Evolutionary conservation across 2,329 filamentous ascomycete genomes (phyloP).

Genomic region (Camptophora hylomeconis): DNA sequence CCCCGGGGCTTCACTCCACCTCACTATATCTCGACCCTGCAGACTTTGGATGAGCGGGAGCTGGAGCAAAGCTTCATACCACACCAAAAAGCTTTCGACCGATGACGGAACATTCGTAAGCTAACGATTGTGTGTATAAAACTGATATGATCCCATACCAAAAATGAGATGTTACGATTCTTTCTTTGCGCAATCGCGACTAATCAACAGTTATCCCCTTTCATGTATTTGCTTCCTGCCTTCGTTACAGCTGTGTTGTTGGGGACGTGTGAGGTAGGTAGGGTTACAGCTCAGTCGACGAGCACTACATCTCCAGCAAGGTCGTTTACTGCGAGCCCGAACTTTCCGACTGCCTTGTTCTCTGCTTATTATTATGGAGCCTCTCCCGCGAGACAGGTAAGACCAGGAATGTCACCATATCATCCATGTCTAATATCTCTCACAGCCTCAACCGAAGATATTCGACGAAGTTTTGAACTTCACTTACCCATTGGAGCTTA

Average conservation of each 20-base stretch:
- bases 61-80: background rate
- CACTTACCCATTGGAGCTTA: conserved; percentile 42
- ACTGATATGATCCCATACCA: background rate
- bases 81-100: background rate
- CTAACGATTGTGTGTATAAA: background rate
- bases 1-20: background rate
- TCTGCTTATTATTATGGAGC: conserved; percentile 15
- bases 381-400: conserved; percentile 13
- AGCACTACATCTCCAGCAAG: conserved; percentile 3
- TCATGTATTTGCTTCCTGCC: background rate
- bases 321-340: conserved; percentile 13
- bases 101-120: background rate
- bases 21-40: conserved; percentile 7
- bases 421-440: background rate
- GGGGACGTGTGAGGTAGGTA: too few species aligned
- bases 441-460: conserved; percentile 39
- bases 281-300: conserved; percentile 7
- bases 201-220: background rate
- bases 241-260: conserved; percentile 6
- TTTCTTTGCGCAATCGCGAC: background rate
- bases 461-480: conserved; percentile 42
- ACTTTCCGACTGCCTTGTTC: conserved; percentile 15
- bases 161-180: background rate
- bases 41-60: conserved; percentile 4
- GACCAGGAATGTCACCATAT: background rate